Base-by-base conservation (phyloP, 805 yeast species). In the Teunomyces gatunensis region DNA sequence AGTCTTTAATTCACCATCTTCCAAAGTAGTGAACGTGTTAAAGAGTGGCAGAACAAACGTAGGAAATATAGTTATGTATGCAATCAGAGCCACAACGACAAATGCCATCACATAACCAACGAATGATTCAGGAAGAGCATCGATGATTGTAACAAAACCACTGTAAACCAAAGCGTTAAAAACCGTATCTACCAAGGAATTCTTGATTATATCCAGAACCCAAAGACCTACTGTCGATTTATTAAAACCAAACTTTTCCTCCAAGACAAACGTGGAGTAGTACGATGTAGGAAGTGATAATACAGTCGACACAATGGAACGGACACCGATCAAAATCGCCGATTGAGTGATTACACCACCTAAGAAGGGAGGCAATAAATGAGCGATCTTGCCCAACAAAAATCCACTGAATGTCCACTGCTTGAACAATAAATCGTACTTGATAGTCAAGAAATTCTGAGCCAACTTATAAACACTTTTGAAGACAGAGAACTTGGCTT, bases 171-270 rank as follows among this genome's bases (percentile, higher is more conserved):
- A 95, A 48, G 84, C 78, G 6, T 25, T 7, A 41, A 91, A 89
- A 47, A 94, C 63, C 1, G 69, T 79, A 41, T 78, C 59, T 28
- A 80, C 64, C 42, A 94, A 70, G 1, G 73, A 49, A 33, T 78
- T 64, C 67, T 92, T 94, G 52, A 89, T 39, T 52, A 73, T 70
- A 65, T 94, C 99, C 21, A 79, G 61, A 21, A 87, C 47, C 87
- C 95, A 94, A 43, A 89, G 71, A 42, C 73, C 69, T n/a, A 76
- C 51, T 2, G 97, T 92, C 55, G 81, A 76, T 68, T 94, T 94
- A 73, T 94, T 94, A 73, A 94, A 94, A 0, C 99, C 99, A 59
- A 77, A 92, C 67, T 81, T 81, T 64, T 92, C 96, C 69, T 94
- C 99, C 56, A 94, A 75, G 12, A 90, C 91, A 71, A 94, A 94